These are phyloP conservation scores for Jacaranda mimosifolia DNA, from an alignment of 257 asterid genomes.

Conservation along the genomic window DNA sequence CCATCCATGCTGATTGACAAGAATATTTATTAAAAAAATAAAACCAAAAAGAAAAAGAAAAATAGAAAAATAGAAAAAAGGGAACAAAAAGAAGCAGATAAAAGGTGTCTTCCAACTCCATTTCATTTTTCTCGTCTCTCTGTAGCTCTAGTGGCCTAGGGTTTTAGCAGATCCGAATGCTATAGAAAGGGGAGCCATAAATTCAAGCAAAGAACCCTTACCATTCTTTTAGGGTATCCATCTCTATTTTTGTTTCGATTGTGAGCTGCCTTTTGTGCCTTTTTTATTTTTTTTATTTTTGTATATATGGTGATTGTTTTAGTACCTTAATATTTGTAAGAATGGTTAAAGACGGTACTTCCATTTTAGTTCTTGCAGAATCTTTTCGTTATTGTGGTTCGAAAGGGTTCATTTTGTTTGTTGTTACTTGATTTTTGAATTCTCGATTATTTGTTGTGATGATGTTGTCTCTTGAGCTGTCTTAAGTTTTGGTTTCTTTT, in stretches of 20 bases:
- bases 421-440: neutral
- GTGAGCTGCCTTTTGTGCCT: neutral
- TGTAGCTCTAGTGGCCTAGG: neutral
- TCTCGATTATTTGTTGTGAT: neutral
- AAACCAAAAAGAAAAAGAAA: neutral
- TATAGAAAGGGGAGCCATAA: neutral
- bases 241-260: neutral
- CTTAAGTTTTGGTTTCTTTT: neutral
- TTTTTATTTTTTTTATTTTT: no score
- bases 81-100: neutral
- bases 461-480: neutral
- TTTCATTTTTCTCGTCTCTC: neutral
- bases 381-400: neutral
- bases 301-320: neutral
- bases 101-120: neutral
- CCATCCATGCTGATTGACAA: neutral
- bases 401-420: neutral
- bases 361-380: neutral
- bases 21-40: neutral
- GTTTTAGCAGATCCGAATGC: conserved; percentile 8
- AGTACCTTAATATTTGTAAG: neutral
- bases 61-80: neutral
- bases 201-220: neutral
- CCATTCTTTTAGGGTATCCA: neutral
- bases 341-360: neutral